Base-by-base conservation (phyloP, 1,139 yeast genomes). In the Magnusiomyces sp. region DNA sequence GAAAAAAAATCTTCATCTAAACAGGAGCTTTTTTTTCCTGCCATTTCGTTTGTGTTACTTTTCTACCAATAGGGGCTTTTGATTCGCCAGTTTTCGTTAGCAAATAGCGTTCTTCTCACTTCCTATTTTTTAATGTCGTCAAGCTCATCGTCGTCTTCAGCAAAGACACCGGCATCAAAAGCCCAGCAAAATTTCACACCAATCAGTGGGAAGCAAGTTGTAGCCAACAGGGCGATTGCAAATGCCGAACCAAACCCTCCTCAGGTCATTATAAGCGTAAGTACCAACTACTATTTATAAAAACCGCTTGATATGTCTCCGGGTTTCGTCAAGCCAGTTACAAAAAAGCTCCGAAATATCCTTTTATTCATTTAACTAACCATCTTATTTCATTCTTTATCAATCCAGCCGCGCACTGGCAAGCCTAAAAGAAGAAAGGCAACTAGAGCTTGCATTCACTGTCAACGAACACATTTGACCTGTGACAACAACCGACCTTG, bases 381-480 rank as follows among this genome's bases (percentile, higher is more conserved):
- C 3, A 34, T n/a, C 11, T 4, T n/a, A 14, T 40, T 40, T 40
- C n/a, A 19, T 31, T 19, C 17, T 37, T 10, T 16, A 6, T n/a
- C n/a, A n/a, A n/a, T 29, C 5, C 17, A 40, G 52, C 58, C 54
- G 32, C 43, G 52, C 32, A 54, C 55, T 19, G 58, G 55, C 45
- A 50, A 54, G 36, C 62, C 67, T 29, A 64, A 63, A 46, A 68
- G 77, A 46, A 70, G 68, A 56, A 88, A 88, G 65, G 87, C 92
- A 0, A 73, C 82, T 10, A 73, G 95, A 53, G 97, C 97, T n/a
- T 90, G 97, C 60, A 79, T 79, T 48, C 94, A 88, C 67, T 90
- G 97, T 63, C 89, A 89, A 54, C 79, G 78, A 59, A 86, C 95
- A 1, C 97, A 90, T 65, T 80, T 88, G 73, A 84, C 96, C 0